Conservation (phyloP, 805 yeast genomes). For the Spathaspora girioi region DNA sequence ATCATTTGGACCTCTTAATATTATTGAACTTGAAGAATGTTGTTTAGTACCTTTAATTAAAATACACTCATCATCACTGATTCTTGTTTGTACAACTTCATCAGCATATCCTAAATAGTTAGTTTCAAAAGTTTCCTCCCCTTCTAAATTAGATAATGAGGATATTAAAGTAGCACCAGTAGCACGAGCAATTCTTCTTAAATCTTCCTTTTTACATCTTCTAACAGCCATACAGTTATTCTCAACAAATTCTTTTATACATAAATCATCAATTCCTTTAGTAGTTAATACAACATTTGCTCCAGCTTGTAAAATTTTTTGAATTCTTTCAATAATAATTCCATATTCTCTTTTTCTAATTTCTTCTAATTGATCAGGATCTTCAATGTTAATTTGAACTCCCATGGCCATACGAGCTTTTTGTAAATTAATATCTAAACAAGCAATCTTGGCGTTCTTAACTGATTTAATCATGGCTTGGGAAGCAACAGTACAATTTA, state of each 20-base stretch:
- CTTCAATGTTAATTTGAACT: conserved; percentile 92
- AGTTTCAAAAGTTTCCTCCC: conserved; percentile 88
- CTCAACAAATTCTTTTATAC: conserved; percentile 87
- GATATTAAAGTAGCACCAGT: conserved; percentile 92
- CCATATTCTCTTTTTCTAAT: conserved; percentile 87
- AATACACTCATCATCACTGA: conserved; percentile 96
- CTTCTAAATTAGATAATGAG: conserved; percentile 89
- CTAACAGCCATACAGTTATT: conserved; percentile 93
- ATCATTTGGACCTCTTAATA: conserved; percentile 93
- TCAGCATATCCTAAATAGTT: conserved; percentile 85
- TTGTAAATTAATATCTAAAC: conserved; percentile 88
- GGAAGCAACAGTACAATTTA: conserved; percentile 94
- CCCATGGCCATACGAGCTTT: conserved; percentile 98
- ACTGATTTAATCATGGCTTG: conserved; percentile 89
- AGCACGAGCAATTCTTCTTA: conserved; percentile 94
- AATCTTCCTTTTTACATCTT: conserved; percentile 94
- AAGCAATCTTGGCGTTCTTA: conserved; percentile 74
- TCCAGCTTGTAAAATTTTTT: conserved; percentile 78
- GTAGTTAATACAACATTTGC: conserved; percentile 92
- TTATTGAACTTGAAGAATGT: conserved; percentile 87
- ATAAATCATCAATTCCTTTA: conserved; percentile 91
- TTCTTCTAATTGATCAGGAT: conserved; percentile 94
- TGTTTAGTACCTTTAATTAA: conserved; percentile 84
- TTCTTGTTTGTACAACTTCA: conserved; percentile 83
- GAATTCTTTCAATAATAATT: conserved; percentile 76